These are phyloP conservation scores for Macrolepiota dolichaula DNA, from an alignment of 768 basidiomycete species.

Conservation along the genomic window DNA sequence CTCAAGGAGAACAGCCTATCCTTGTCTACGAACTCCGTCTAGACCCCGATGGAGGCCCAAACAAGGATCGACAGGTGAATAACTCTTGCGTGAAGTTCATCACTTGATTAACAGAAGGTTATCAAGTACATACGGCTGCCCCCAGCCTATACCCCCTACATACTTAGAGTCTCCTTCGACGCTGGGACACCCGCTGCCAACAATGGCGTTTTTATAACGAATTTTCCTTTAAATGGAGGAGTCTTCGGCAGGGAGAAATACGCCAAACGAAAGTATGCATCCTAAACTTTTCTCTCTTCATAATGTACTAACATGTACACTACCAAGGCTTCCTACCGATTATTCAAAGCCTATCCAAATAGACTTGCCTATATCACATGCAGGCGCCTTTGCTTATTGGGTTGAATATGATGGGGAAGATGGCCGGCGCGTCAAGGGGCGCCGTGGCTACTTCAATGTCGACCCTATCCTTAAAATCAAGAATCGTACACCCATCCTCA, in stretches of 20 bases:
- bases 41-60: slow-evolving; percentile 89
- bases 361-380: slow-evolving; percentile 93
- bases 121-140: slow-evolving; percentile 92
- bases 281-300: slow-evolving; percentile 11
- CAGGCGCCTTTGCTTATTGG: slow-evolving; percentile 95
- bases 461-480: slow-evolving; percentile 84
- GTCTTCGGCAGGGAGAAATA: slow-evolving; percentile 74
- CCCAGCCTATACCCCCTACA: slow-evolving; percentile 84
- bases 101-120: slow-evolving; percentile 12
- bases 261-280: slow-evolving; percentile 69
- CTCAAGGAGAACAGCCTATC: slow-evolving; percentile 58
- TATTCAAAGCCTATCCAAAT: slow-evolving; percentile 91
- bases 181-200: slow-evolving; percentile 89
- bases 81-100: not conserved
- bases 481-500: slow-evolving; percentile 72
- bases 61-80: slow-evolving; percentile 78
- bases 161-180: slow-evolving; percentile 86
- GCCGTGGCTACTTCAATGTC: slow-evolving; percentile 94
- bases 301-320: slow-evolving; percentile 14
- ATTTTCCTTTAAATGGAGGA: slow-evolving; percentile 94
- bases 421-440: slow-evolving; percentile 69
- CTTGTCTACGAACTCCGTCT: slow-evolving; percentile 84
- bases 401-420: slow-evolving; percentile 79
- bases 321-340: slow-evolving; percentile 73
- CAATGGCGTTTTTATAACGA: slow-evolving; percentile 92